These are phyloP conservation scores for Pseudogymnoascus sp. DNA, from an alignment of 2,329 filamentous ascomycete genomes.

Conservation along the genomic window DNA sequence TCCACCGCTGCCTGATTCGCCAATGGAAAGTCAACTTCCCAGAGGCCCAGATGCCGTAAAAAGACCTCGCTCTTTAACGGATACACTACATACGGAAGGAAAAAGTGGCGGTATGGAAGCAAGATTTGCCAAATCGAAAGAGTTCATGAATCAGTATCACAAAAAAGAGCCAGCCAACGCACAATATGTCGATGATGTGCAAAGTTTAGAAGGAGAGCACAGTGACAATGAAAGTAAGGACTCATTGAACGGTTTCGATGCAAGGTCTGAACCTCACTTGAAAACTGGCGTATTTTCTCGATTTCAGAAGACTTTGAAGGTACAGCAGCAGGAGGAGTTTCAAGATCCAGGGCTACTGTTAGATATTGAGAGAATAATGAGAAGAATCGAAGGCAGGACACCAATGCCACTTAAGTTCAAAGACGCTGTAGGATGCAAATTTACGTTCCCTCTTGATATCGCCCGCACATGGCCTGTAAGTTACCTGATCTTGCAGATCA, in stretches of 20 bases:
- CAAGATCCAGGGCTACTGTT: conserved; percentile 24
- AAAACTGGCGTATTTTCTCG: background rate
- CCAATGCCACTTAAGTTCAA: conserved; percentile 74
- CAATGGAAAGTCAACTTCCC: background rate
- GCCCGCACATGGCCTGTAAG: conserved; percentile 60
- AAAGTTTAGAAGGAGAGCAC: background rate
- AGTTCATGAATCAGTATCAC: background rate
- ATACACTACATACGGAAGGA: background rate
- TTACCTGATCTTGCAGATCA: background rate
- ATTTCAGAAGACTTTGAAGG: background rate
- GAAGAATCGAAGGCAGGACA: conserved; percentile 35
- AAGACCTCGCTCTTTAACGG: background rate
- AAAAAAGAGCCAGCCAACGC: background rate
- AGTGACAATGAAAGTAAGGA: background rate
- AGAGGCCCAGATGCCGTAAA: background rate
- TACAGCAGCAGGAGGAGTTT: background rate
- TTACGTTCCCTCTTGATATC: conserved; percentile 76
- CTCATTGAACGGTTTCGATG: background rate
- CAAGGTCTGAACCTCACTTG: background rate
- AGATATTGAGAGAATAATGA: conserved; percentile 24
- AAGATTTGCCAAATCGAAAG: background rate
- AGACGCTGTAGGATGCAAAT: conserved; percentile 82
- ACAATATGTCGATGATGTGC: background rate
- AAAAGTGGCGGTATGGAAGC: background rate
- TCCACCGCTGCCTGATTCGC: background rate